Conservation (phyloP, 306 rosid species). For the Vigna radiata region DNA sequence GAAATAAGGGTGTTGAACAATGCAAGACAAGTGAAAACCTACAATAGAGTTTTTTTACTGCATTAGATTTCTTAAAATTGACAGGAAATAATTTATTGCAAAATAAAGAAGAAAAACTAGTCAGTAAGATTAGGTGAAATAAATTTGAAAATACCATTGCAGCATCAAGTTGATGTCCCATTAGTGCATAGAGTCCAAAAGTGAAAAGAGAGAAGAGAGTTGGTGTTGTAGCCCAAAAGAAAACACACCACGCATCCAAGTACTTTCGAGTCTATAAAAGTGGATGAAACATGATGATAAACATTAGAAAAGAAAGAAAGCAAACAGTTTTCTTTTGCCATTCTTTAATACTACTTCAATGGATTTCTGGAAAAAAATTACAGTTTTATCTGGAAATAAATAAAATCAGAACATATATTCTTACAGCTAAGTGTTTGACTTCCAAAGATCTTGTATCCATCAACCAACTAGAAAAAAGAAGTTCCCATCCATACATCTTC, state of each 20-base stretch:
- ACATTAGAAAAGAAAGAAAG: conserved; percentile 20
- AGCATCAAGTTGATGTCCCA: conserved; percentile 95
- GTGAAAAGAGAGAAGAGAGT: conserved; percentile 90
- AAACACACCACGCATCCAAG: conserved; percentile 99
- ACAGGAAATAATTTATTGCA: conserved; percentile 19
- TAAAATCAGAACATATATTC: conserved; percentile 40
- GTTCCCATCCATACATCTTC: conserved; percentile 96
- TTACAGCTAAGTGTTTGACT: conserved; percentile 85
- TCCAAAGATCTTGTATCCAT: conserved; percentile 90
- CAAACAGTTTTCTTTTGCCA: conserved; percentile 30
- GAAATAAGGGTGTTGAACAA: conserved; percentile 89
- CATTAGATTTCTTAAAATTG: conserved; percentile 45
- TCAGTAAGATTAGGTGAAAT: conserved; percentile 30
- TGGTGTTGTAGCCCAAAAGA: conserved; percentile 99
- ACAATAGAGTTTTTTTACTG: conserved; percentile 48
- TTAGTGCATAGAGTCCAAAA: conserved; percentile 84
- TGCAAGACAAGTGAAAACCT: conserved; percentile 99
- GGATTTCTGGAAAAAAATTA: conserved; percentile 11
- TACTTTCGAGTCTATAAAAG: conserved; percentile 84
- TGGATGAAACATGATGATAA: conserved; percentile 40
- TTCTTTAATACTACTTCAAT: conserved; percentile 23
- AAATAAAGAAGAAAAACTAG: conserved; percentile 37
- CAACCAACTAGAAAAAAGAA: conserved; percentile 90
- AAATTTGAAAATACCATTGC: conserved; percentile 74
- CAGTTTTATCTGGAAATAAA: conserved; percentile 24